Evolutionary conservation across 306 rosid genomes (phyloP).

Genomic region (Castanopsis chinensis): DNA sequence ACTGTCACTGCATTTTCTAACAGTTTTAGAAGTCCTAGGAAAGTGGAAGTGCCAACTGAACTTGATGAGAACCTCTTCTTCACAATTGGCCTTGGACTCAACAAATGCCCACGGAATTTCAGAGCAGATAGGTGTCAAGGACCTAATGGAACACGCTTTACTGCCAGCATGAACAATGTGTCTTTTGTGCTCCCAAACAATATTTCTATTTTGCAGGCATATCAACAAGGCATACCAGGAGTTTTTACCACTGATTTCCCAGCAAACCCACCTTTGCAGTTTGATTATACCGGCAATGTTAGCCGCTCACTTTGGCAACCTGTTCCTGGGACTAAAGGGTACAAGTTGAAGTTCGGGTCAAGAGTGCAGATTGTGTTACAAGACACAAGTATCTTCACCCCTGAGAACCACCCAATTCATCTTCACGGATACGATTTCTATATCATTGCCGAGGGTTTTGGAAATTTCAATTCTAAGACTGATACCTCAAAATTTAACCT

Average conservation of each 20-base stretch:
- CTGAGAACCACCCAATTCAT: constrained; percentile 87
- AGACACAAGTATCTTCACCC: constrained; percentile 71
- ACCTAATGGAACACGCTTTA: constrained; percentile 86
- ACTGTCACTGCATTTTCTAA: constrained; percentile 64
- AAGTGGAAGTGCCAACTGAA: constrained; percentile 60
- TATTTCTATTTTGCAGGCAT: constrained; percentile 74
- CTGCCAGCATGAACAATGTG: constrained; percentile 81
- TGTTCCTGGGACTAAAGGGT: constrained; percentile 49
- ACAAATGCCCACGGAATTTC: constrained; percentile 60
- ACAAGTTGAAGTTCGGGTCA: constrained; percentile 65
- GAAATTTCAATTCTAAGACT: constrained; percentile 62
- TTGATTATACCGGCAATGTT: constrained; percentile 83
- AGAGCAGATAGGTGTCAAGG: constrained; percentile 51
- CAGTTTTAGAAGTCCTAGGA: constrained; percentile 52
- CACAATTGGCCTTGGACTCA: constrained; percentile 73
- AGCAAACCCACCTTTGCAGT: constrained; percentile 55
- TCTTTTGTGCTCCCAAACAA: constrained; percentile 73
- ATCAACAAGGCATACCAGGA: constrained; percentile 51
- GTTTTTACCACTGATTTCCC: constrained; percentile 78
- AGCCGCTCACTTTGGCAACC: constrained; percentile 88
- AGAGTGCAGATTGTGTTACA: constrained; percentile 82
- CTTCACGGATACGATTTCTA: constrained; percentile 95
- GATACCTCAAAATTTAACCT: constrained; percentile 77
- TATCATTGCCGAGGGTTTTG: constrained; percentile 79
- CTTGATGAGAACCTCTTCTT: constrained; percentile 74